Base-by-base conservation (phyloP, 2,329 filamentous ascomycete species). In the Emergomyces pasteurianus region DNA sequence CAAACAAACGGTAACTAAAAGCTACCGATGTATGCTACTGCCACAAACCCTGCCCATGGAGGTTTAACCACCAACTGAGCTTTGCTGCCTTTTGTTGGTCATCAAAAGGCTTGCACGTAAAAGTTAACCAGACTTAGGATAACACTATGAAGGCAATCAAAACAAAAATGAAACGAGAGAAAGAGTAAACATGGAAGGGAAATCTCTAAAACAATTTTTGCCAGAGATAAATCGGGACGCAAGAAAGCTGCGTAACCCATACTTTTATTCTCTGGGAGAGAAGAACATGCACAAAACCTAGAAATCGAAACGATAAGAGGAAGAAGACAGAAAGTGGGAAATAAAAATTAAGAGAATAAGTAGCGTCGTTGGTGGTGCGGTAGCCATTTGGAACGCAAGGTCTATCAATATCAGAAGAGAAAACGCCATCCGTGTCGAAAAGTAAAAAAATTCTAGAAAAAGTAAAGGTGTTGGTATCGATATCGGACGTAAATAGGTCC, bases 391-490 rank as follows among this genome's bases (percentile, higher is more conserved):
- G 21, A 57, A 57, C 54, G 54, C 54, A 21, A 43, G 31, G 46
- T 58, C 56, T 58, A 58, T 58, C 43, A 58, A 23, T 57, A 23
- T 28, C 36, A 46, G 28, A 42, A 42, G 14, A 26, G 4, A 26
- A 58, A 58, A 58, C 56, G 56, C 56, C 56, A 18, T 50, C 42
- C 42, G 47, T 49, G 43, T 58, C n/a, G 26, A 52, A 42, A 18
- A 18, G 12, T 31, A 34, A 5, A 52, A 52, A 31, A 16, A 6
- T 8, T 52, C 28, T 52, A 28, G 14, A 31, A 36, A 26, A 57
- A 36, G 28, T 49, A 38, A 28, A 42, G 43, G 21, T 47, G 5
- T 12, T 28, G 23, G 12, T 59, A 42, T 53, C 46, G 58, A 34
- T 54, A 54, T 59, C 49, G 47, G 36, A 21, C 18, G 14, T 21